A percentile compares a stretch with the other conserved stretches of the same genome.
Evolutionary conservation across 2,329 filamentous ascomycete species (phyloP).

Genomic region (Penicillium capsulatum): DNA sequence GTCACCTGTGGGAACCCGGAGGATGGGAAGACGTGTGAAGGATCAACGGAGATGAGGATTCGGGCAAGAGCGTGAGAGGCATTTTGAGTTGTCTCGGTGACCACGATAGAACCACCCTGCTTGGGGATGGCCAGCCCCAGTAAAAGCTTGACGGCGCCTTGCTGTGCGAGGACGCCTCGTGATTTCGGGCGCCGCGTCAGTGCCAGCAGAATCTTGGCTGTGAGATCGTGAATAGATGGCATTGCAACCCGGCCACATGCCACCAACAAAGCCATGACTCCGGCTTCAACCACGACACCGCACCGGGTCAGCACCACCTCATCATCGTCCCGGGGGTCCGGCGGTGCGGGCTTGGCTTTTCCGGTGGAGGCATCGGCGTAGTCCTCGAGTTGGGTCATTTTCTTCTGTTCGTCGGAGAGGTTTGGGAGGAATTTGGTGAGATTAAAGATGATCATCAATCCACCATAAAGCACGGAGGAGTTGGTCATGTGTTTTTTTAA

Average conservation of each 20-base stretch:
- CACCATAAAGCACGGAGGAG: conserved; percentile 75
- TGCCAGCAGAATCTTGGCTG: conserved; percentile 71
- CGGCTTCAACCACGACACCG: conserved; percentile 71
- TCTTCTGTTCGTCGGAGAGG: conserved; percentile 85
- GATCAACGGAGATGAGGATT: conserved; percentile 82
- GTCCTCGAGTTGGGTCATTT: conserved; percentile 84
- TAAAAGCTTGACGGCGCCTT: conserved; percentile 85
- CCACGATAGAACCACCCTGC: conserved; percentile 37
- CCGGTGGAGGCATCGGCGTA: conserved; percentile 83
- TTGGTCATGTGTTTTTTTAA: conserved; percentile 51
- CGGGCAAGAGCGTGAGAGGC: conserved; percentile 78
- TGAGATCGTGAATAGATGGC: conserved; percentile 66
- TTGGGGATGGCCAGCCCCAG: conserved; percentile 59
- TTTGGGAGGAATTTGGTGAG: conserved; percentile 74
- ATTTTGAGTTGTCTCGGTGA: conserved; percentile 47
- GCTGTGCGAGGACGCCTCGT: conserved; percentile 78
- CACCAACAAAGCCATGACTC: conserved; percentile 71
- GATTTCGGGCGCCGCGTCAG: conserved; percentile 70
- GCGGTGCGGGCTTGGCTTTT: conserved; percentile 54
- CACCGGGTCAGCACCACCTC: conserved; percentile 72
- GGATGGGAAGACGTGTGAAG: conserved; percentile 75
- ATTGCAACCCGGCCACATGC: conserved; percentile 65
- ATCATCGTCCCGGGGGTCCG: conserved; percentile 69
- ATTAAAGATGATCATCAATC: conserved; percentile 79
- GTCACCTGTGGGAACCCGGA: conserved; percentile 66